phyloP scores from a whole-genome alignment of 352 stramenopile species.

The Globisporangium parvum region DNA sequence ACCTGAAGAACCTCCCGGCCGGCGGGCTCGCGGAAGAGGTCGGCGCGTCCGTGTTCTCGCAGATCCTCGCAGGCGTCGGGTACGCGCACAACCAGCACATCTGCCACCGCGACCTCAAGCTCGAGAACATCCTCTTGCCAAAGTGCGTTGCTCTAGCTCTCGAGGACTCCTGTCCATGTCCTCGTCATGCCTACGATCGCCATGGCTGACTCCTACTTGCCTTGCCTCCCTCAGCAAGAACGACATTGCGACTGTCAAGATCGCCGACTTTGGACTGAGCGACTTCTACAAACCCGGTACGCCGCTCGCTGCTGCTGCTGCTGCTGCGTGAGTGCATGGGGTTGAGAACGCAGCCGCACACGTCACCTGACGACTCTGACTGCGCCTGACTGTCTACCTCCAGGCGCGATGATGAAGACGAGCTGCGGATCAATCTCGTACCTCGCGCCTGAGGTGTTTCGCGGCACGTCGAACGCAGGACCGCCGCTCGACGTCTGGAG shows the following conservation, averaged over 20 bases:
- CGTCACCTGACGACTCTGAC: neutral
- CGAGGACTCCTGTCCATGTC: conserved; percentile 1
- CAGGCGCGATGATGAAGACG: conserved; percentile 80
- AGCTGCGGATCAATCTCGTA: conserved; percentile 86
- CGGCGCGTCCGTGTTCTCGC: conserved; percentile 53
- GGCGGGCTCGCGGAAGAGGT: conserved; percentile 60
- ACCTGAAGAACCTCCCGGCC: conserved; percentile 53
- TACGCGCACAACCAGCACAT: conserved; percentile 90
- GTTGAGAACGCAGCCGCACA: neutral
- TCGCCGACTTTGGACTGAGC: conserved; percentile 84
- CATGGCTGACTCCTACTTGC: neutral
- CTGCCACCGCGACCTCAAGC: conserved; percentile 84
- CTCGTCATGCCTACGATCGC: neutral
- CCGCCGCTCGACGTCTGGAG: conserved; percentile 90
- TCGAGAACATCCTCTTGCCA: conserved; percentile 84
- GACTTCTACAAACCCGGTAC: conserved; percentile 82
- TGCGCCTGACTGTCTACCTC: neutral
- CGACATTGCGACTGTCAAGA: conserved; percentile 78
- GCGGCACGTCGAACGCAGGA: conserved; percentile 71
- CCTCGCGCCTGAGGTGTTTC: conserved; percentile 82
- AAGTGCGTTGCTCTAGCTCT: conserved; percentile 28
- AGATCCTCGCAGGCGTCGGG: conserved; percentile 72
- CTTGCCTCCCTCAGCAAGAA: conserved; percentile 47
- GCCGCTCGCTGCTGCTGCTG: neutral
- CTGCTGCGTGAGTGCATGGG: neutral